Percentiles rank a stretch among this genome's conserved stretches.
Conservation (phyloP, 169 alveolate species). For the Cryptosporidium muris region DNA sequence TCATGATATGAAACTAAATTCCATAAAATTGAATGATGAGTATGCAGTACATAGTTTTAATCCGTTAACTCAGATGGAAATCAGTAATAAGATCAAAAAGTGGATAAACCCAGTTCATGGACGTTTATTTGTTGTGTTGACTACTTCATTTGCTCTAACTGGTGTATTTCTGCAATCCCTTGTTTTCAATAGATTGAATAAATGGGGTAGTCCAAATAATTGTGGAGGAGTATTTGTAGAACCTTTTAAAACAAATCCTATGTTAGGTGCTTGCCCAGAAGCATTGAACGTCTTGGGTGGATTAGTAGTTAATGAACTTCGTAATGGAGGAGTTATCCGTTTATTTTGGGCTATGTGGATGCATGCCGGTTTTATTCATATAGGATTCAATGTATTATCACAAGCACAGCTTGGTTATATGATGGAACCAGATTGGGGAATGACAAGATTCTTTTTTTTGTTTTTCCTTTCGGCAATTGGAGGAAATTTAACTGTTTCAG, state of each 20-base stretch:
- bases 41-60: constrained; percentile 57
- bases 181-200: constrained; percentile 44
- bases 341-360: constrained; percentile 85
- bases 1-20: constrained; percentile 19
- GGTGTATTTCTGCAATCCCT: constrained; percentile 64
- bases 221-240: constrained; percentile 71
- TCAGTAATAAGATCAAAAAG: constrained; percentile 33
- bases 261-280: constrained; percentile 67
- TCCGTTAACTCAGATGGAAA: constrained; percentile 47
- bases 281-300: constrained; percentile 69
- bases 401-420: constrained; percentile 85
- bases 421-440: constrained; percentile 92
- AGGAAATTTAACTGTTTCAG: constrained; percentile 84
- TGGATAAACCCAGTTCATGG: constrained; percentile 71
- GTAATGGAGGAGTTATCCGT: constrained; percentile 81
- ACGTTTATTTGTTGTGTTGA: constrained; percentile 48
- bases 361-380: constrained; percentile 87
- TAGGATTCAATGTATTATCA: constrained; percentile 81
- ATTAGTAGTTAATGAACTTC: constrained; percentile 68
- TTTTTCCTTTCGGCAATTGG: constrained; percentile 82
- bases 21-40: constrained; percentile 35
- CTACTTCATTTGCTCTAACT: constrained; percentile 67
- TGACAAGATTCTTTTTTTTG: constrained; percentile 79
- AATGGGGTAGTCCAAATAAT: constrained; percentile 26
- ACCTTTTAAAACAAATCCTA: constrained; percentile 34